Evolutionary conservation across 768 basidiomycete species (phyloP).

Genomic region (Mrakia frigida): DNA sequence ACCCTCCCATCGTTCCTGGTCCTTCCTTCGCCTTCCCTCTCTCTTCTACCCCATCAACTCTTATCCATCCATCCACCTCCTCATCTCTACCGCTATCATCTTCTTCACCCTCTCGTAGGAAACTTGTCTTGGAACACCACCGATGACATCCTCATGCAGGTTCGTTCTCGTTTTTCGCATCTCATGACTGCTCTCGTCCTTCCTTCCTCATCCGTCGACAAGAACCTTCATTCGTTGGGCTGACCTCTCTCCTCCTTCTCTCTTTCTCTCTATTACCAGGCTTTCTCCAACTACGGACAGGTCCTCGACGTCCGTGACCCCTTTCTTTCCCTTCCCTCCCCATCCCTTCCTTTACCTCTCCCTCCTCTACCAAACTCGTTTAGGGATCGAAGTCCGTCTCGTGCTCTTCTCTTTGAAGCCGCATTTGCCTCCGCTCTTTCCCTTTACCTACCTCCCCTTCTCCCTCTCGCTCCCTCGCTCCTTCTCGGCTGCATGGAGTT

Average conservation of each 20-base stretch:
- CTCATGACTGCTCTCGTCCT: conserved; percentile 34
- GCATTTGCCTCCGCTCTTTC: conserved; percentile 21
- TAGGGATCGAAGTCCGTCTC: conserved; percentile 11
- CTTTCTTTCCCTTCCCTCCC: conserved; percentile 33
- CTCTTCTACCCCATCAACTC: neutral
- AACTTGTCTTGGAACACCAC: conserved; percentile 58
- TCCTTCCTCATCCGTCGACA: conserved; percentile 45
- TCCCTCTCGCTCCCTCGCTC: neutral
- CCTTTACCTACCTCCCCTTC: neutral
- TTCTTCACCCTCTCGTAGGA: conserved; percentile 33
- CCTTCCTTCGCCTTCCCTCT: conserved; percentile 30
- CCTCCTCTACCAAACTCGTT: conserved; percentile 20
- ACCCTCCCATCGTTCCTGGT: conserved; percentile 24
- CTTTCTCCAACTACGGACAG: conserved; percentile 73
- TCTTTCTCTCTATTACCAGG: conserved; percentile 51
- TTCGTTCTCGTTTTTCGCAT: conserved; percentile 59
- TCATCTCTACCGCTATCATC: neutral
- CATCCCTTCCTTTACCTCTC: conserved; percentile 27
- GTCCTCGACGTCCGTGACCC: conserved; percentile 83
- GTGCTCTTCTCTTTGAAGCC: conserved; percentile 1
- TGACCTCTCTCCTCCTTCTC: conserved; percentile 38
- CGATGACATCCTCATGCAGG: conserved; percentile 81
- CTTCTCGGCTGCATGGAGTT: neutral
- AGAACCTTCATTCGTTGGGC: conserved; percentile 30
- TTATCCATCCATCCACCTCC: neutral